A percentile compares a stretch with the other conserved stretches of the same genome.
phyloP scores from a whole-genome alignment of 352 stramenopile genomes.

The Phytophthora ramorum region DNA sequence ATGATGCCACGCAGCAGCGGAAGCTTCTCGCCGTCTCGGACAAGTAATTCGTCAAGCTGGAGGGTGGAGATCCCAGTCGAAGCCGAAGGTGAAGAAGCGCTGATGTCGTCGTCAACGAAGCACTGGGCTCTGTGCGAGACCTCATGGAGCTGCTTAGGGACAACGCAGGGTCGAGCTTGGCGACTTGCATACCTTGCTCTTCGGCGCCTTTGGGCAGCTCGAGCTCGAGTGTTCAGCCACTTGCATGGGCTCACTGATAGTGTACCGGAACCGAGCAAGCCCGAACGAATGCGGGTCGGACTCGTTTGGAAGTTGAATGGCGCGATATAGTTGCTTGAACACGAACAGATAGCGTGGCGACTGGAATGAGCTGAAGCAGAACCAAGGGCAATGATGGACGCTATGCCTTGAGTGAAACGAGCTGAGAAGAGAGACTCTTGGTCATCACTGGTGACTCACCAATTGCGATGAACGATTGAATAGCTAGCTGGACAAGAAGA shows the following conservation, averaged over 20 bases:
- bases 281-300: too few relatives aligned
- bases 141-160: conserved; percentile 38
- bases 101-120: conserved; percentile 36
- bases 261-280: too few relatives aligned
- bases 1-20: conserved; percentile 72
- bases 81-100: conserved; percentile 2
- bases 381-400: too few relatives aligned
- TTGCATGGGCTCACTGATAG: conserved; percentile 94
- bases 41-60: conserved; percentile 52
- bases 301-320: too few relatives aligned
- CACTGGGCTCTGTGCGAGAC: conserved; percentile 39
- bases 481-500: too few relatives aligned
- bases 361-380: too few relatives aligned
- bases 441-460: too few relatives aligned
- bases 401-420: too few relatives aligned
- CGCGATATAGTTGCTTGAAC: too few relatives aligned
- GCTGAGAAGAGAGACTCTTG: too few relatives aligned
- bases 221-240: conserved; percentile 93
- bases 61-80: conserved; percentile 42
- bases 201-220: conserved; percentile 50
- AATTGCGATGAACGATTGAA: too few relatives aligned
- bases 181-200: conserved; percentile 13
- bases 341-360: too few relatives aligned
- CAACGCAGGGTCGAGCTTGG: conserved; percentile 23
- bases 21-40: conserved; percentile 43